Evolutionary conservation across 257 asterid species (phyloP), one percentile per base, ranked within the genome.

Genomic region (Catharanthus roseus): DNA sequence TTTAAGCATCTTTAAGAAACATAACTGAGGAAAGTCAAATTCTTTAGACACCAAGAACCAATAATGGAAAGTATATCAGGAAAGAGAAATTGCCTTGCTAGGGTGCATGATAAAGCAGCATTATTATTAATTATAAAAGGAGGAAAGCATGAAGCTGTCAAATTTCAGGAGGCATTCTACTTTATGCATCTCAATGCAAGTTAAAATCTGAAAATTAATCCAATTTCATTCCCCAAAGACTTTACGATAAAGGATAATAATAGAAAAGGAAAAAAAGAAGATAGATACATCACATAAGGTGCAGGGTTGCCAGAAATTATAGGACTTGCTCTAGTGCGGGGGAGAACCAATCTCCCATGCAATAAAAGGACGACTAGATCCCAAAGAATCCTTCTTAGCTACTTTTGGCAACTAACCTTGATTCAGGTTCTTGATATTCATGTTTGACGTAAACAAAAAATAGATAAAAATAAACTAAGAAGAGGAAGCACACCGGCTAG

Each of bases 401-500:
- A 33, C 26, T 61, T 60, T 21, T 18, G 26, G 44, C 44, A 0
- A 61, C 42, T 34, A 33, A 19, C 26, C 66, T 61, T 34, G 4
- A 36, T 31, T 18, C 28, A 61, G 66, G 44, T 31, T 26, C 66
- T 61, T n/a, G 4, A n/a, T 15, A 26, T 58, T 13, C 65, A 58
- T n/a, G 65, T 29, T 58, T 29, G 38, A 58, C 29, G 15, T 61
- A 6, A 61, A 61, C 26, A 61, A 3, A 16, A 33, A 31, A 33
- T 0, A 10, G 33, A 60, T 6, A 31, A 5, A 18, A 61, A 33
- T 13, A 61, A 6, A 61, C 8, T 31, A 28, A 61, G 47, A 11
- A 62, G 45, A 62, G 29, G 34, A 10, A 34, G 13, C 18, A 39
- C 47, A 80, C 85, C 87, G 61, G 82, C 81, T 62, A 83, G 70